A percentile compares a stretch with the other conserved stretches of the same genome.
These are phyloP conservation scores for Candida maltosa DNA, from an alignment of 805 yeast species.

Conservation along the genomic window DNA sequence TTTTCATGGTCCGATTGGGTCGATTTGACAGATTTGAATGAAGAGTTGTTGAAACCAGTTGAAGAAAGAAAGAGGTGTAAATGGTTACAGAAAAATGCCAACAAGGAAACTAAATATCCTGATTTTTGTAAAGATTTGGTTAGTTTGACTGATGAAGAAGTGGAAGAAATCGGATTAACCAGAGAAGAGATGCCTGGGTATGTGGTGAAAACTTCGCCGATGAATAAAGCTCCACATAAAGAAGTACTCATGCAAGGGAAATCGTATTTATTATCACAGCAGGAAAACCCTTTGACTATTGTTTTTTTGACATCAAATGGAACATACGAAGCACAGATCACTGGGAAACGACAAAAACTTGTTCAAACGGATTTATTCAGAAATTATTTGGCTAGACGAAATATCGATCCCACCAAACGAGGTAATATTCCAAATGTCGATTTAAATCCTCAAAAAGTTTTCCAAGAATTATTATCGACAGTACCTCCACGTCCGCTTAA, in stretches of 20 bases:
- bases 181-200: conserved; percentile 39
- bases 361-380: conserved; percentile 32
- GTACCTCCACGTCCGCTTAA: conserved; percentile 22
- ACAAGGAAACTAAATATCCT: conserved; percentile 16
- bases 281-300: conserved; percentile 35
- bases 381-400: conserved; percentile 22
- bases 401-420: conserved; percentile 16
- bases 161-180: conserved; percentile 18
- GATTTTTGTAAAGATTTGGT: conserved; percentile 14
- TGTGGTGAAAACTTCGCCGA: conserved; percentile 25
- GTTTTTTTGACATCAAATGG: conserved; percentile 36
- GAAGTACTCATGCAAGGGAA: conserved; percentile 40
- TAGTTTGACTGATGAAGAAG: conserved; percentile 16
- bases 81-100: conserved; percentile 19
- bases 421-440: conserved; percentile 13
- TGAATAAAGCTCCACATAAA: conserved; percentile 28
- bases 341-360: conserved; percentile 21
- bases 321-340: conserved; percentile 28
- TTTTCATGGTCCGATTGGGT: conserved; percentile 59
- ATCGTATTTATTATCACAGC: conserved; percentile 36
- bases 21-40: conserved; percentile 41
- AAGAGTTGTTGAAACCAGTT: conserved; percentile 17
- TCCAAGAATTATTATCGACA: conserved; percentile 15
- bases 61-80: conserved; percentile 18
- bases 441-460: conserved; percentile 30